These are phyloP conservation scores for Umbellularia californica DNA, from an alignment of 164 flowering plant species.

Conservation along the genomic window DNA sequence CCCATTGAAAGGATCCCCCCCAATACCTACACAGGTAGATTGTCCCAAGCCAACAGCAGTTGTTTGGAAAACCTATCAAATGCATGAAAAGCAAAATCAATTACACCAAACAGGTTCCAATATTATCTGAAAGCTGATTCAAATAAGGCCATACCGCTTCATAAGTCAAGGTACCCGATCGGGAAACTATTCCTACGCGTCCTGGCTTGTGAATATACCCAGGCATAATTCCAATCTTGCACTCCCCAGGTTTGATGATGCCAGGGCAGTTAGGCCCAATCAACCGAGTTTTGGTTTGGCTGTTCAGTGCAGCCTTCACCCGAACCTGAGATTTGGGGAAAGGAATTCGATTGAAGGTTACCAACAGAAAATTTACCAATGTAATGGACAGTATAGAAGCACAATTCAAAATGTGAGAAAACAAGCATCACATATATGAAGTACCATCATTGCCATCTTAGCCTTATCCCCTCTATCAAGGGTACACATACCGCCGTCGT, in stretches of 20 bases:
- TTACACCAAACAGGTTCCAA: not conserved
- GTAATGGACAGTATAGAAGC: not conserved
- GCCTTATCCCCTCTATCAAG: not conserved
- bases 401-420: not conserved
- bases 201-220: conserved; percentile 99
- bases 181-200: conserved; percentile 91
- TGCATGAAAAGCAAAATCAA: conserved; percentile 1
- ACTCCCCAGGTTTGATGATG: conserved; percentile 97
- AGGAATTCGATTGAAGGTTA: not conserved
- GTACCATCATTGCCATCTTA: not conserved
- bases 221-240: conserved; percentile 99
- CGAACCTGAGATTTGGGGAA: conserved; percentile 47
- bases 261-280: conserved; percentile 99
- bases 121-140: not conserved
- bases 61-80: conserved; percentile 88
- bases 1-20: conserved; percentile 98
- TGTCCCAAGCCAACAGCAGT: conserved; percentile 98
- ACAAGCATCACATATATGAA: not conserved
- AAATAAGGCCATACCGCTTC: conserved; percentile 75
- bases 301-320: conserved; percentile 89
- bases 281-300: conserved; percentile 79
- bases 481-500: not conserved
- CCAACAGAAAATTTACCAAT: not conserved
- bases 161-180: conserved; percentile 98
- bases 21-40: conserved; percentile 97